Conservation (phyloP, 495 filamentous ascomycete genomes). For the Sordaria brevicollis region DNA sequence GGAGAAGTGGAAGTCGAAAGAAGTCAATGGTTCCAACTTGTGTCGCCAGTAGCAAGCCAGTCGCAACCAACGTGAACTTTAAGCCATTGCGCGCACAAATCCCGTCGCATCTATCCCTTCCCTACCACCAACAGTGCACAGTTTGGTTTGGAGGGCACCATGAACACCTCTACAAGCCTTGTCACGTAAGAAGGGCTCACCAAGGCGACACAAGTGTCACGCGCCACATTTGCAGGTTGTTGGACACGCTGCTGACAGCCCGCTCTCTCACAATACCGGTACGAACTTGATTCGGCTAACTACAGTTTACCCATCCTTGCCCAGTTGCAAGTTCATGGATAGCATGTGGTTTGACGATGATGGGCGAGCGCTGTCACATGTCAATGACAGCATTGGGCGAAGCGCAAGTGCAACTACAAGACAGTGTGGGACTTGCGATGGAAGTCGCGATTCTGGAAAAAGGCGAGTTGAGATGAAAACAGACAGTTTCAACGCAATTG, state of each 20-base stretch:
- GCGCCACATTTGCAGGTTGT: neutral
- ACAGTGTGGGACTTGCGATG: neutral
- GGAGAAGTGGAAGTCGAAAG: neutral
- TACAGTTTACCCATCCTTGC: neutral
- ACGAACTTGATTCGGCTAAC: neutral
- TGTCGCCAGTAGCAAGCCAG: neutral
- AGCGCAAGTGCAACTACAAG: neutral
- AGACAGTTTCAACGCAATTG: neutral
- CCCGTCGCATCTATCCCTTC: neutral
- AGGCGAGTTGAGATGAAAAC: neutral
- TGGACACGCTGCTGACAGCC: neutral
- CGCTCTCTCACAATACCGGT: neutral
- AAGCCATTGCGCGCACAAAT: neutral
- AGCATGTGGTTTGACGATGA: neutral
- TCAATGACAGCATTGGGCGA: neutral
- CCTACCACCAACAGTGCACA: too few relatives aligned
- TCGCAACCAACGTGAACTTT: neutral
- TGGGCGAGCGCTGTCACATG: neutral
- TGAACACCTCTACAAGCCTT: neutral
- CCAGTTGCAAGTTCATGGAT: neutral
- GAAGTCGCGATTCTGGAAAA: neutral
- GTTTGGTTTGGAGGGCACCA: too few relatives aligned
- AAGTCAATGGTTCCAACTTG: neutral
- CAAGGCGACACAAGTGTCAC: neutral
- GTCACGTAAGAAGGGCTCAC: neutral